phyloP scores from a whole-genome alignment of 2,329 filamentous ascomycete genomes.

The Cucurbitaria berberidis region DNA sequence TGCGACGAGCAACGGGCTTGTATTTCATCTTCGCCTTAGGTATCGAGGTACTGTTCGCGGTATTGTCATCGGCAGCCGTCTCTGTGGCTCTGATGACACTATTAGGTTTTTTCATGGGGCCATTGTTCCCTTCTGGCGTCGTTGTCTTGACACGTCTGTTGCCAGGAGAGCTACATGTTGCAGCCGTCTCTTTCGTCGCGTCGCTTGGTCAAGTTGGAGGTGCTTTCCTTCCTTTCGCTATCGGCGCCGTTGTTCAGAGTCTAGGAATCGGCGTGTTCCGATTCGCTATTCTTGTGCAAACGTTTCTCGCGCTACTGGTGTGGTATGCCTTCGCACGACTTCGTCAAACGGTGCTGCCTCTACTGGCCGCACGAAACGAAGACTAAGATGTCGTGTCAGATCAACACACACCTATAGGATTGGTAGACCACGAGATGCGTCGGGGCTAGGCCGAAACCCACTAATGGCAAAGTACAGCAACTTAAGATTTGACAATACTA shows the following conservation, averaged over 20 bases:
- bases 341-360: background rate
- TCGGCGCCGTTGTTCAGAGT: slow-evolving; percentile 51
- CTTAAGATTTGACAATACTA: too few species aligned
- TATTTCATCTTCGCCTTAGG: slow-evolving; percentile 32
- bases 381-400: background rate
- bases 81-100: slow-evolving; percentile 42
- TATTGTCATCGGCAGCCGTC: slow-evolving; percentile 18
- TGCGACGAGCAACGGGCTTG: slow-evolving; percentile 29
- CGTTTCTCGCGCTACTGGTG: slow-evolving; percentile 23
- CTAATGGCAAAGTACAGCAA: too few species aligned
- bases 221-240: slow-evolving; percentile 52
- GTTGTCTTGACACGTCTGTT: slow-evolving; percentile 48
- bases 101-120: slow-evolving; percentile 51
- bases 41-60: slow-evolving; percentile 29
- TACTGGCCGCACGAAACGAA: background rate
- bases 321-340: slow-evolving; percentile 30
- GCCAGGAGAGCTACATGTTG: slow-evolving; percentile 51
- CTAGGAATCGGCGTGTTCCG: slow-evolving; percentile 50
- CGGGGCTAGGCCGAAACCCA: too few species aligned
- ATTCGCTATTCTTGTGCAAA: slow-evolving; percentile 35
- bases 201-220: slow-evolving; percentile 55
- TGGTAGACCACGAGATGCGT: too few species aligned
- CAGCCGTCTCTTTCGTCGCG: slow-evolving; percentile 54
- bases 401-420: background rate
- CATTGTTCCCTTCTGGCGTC: slow-evolving; percentile 53